A percentile compares a stretch with the other conserved stretches of the same genome.
phyloP scores from a whole-genome alignment of 257 asterid genomes.

The Solanum infundibuliforme region DNA sequence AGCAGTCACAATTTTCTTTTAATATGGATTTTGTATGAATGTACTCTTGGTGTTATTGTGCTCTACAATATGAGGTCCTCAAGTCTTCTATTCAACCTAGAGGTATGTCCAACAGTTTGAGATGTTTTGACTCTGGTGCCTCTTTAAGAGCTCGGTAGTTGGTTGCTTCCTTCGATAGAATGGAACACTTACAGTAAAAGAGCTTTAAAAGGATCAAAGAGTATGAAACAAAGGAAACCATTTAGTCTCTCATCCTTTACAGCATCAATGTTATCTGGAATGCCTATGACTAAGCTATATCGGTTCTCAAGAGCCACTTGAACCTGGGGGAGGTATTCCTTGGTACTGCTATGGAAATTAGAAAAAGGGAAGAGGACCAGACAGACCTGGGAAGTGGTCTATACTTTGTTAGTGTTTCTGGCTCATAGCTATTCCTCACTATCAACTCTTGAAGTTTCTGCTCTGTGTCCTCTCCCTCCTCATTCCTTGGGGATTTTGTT shows the following conservation, averaged over 20 bases:
- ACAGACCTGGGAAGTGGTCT: neutral
- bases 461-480: neutral
- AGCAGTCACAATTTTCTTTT: neutral
- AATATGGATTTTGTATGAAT: neutral
- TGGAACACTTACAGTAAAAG: neutral
- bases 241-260: neutral
- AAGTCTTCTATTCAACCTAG: neutral
- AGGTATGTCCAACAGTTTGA: neutral
- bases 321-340: neutral
- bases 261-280: neutral
- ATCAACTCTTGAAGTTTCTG: neutral
- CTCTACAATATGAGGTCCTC: neutral
- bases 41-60: neutral
- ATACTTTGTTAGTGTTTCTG: neutral
- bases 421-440: neutral
- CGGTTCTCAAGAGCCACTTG: neutral
- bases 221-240: neutral
- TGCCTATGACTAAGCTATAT: neutral
- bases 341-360: neutral
- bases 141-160: neutral
- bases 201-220: neutral
- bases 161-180: neutral
- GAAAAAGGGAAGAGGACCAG: neutral
- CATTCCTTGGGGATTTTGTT: neutral
- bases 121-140: neutral